These are phyloP conservation scores for Plasmodium malariae DNA, from an alignment of 169 alveolate species.

Conservation along the genomic window DNA sequence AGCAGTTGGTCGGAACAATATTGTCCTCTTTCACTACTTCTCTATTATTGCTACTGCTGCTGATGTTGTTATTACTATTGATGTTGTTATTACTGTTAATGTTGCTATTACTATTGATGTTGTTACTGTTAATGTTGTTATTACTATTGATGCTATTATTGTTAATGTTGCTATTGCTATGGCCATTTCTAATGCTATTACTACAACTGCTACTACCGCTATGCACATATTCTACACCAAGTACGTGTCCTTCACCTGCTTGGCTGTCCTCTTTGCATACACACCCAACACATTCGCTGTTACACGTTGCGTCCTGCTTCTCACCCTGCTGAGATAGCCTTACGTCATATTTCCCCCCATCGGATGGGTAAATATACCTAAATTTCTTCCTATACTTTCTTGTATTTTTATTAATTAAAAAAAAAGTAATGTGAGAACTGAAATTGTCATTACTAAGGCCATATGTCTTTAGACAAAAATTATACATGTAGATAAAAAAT, in stretches of 20 bases:
- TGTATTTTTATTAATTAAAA: slow-evolving; percentile 47
- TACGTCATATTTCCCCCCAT: not conserved
- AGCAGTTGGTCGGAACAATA: not conserved
- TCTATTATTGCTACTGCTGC: not conserved
- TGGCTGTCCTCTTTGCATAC: no score
- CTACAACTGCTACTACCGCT: no score
- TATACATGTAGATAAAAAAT: slow-evolving; percentile 65
- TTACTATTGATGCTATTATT: no score
- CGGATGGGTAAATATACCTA: slow-evolving; percentile 7
- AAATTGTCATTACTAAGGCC: slow-evolving; percentile 49
- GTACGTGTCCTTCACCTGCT: not conserved
- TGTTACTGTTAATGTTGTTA: no score
- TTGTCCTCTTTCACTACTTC: not conserved
- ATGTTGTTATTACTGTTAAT: no score
- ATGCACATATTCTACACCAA: no score
- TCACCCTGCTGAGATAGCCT: not conserved
- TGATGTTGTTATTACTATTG: not conserved
- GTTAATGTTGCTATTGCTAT: no score
- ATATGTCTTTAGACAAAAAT: slow-evolving; percentile 54
- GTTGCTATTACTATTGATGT: no score
- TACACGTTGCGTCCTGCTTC: no score
- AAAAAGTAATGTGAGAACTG: slow-evolving; percentile 57
- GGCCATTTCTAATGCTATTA: no score
- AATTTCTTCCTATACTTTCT: slow-evolving; percentile 32
- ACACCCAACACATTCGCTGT: no score